These are phyloP conservation scores for Acmispon strigosus DNA, from an alignment of 306 rosid genomes.

Conservation along the genomic window DNA sequence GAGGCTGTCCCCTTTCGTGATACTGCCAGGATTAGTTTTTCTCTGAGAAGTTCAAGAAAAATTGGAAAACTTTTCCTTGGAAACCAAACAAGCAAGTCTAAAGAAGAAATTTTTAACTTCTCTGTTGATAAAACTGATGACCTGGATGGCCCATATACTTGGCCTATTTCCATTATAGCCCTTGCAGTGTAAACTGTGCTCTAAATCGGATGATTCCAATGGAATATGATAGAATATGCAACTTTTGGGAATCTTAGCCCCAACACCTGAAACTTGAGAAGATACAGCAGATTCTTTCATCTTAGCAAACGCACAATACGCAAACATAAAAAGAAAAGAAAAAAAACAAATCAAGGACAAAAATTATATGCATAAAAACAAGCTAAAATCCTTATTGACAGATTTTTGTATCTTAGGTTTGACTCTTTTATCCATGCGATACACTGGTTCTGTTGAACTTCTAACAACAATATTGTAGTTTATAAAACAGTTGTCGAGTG, in stretches of 20 bases:
- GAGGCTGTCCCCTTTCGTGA: too few relatives aligned
- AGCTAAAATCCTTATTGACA: background rate
- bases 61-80: too few relatives aligned
- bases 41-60: too few relatives aligned
- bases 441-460: background rate
- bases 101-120: too few relatives aligned
- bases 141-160: conserved; percentile 75
- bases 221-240: conserved; percentile 57
- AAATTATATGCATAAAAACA: background rate
- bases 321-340: background rate
- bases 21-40: too few relatives aligned
- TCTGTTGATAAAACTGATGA: conserved; percentile 13
- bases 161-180: conserved; percentile 66
- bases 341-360: background rate
- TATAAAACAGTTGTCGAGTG: background rate
- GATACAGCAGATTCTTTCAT: background rate
- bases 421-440: background rate
- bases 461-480: background rate
- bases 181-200: conserved; percentile 32
- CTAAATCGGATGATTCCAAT: conserved; percentile 38
- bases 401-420: background rate
- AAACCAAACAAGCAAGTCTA: too few relatives aligned
- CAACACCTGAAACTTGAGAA: conserved; percentile 34
- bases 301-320: background rate
- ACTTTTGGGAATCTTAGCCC: conserved; percentile 63